A percentile compares a stretch with the other conserved stretches of the same genome.
phyloP scores from a whole-genome alignment of 768 basidiomycete genomes.

The Gymnopilus junonius region DNA sequence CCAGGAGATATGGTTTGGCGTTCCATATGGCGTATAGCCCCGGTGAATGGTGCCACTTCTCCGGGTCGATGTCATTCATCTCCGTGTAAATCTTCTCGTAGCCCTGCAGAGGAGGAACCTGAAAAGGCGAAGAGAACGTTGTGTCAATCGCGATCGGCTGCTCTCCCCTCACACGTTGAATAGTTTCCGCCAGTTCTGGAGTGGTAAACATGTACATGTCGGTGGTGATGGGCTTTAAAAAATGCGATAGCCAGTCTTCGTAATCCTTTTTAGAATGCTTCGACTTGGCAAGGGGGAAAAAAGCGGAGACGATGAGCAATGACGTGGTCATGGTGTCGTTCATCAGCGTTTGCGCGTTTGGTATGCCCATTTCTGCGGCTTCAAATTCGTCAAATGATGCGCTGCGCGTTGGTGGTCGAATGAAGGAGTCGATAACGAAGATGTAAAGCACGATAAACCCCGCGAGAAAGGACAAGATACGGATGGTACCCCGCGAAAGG shows the following conservation, averaged over 20 bases:
- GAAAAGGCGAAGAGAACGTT: slow-evolving; percentile 47
- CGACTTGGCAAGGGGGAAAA: slow-evolving; percentile 54
- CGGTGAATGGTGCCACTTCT: slow-evolving; percentile 38
- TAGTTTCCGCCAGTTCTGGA: slow-evolving; percentile 41
- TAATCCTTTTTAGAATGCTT: slow-evolving; percentile 54
- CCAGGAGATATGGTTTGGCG: slow-evolving; percentile 55
- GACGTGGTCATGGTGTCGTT: slow-evolving; percentile 9
- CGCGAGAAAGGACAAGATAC: not conserved
- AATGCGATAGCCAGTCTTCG: slow-evolving; percentile 44
- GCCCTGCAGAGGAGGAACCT: slow-evolving; percentile 47
- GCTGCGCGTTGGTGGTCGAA: not conserved
- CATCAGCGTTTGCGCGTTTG: not conserved
- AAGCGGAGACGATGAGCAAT: slow-evolving; percentile 58
- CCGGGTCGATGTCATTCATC: slow-evolving; percentile 46
- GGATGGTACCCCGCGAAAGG: not conserved
- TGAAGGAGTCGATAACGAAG: not conserved
- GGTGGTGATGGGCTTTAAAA: slow-evolving; percentile 48
- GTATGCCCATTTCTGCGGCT: not conserved
- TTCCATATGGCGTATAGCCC: slow-evolving; percentile 59
- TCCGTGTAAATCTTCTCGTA: slow-evolving; percentile 38
- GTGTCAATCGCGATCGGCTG: slow-evolving; percentile 48
- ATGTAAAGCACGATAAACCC: not conserved
- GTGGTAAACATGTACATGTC: slow-evolving; percentile 61
- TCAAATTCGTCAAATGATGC: not conserved
- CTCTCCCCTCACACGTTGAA: slow-evolving; percentile 19